phyloP scores from a whole-genome alignment of 257 asterid species.

The Cruciata laevipes region DNA sequence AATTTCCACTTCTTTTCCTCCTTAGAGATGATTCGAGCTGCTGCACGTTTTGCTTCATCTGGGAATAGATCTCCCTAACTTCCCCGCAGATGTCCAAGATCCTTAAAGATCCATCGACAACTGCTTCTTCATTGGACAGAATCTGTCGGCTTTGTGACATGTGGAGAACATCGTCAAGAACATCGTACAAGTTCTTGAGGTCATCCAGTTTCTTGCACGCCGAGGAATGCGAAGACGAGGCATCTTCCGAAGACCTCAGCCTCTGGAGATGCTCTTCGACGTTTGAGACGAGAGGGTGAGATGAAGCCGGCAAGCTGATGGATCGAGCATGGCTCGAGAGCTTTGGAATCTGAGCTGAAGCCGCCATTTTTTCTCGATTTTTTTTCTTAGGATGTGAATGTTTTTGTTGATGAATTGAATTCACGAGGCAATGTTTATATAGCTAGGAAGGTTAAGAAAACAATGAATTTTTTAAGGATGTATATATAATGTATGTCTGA shows the following conservation, averaged over 20 bases:
- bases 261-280: not conserved
- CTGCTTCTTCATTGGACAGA: conserved; percentile 5
- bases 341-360: not conserved
- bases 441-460: not conserved
- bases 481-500: not conserved
- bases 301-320: conserved; percentile 29
- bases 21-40: conserved; percentile 5
- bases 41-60: not conserved
- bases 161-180: conserved; percentile 24
- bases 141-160: conserved; percentile 29
- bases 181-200: conserved; percentile 28
- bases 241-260: not conserved
- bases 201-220: conserved; percentile 29
- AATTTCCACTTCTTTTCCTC: conserved; percentile 21
- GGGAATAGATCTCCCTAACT: not conserved
- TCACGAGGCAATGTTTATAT: not conserved
- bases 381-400: conserved; percentile 3
- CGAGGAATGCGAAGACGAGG: conserved; percentile 17
- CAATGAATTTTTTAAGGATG: not conserved
- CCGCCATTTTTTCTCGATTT: conserved; percentile 16
- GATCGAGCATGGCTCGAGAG: conserved; percentile 27
- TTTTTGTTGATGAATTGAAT: not conserved
- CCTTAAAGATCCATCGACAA: conserved; percentile 23
- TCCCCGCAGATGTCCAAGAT: not conserved
- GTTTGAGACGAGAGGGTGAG: conserved; percentile 11